These are phyloP conservation scores for Fistulifera pelliculosa DNA, from an alignment of 108 stramenopile species.

Conservation along the genomic window DNA sequence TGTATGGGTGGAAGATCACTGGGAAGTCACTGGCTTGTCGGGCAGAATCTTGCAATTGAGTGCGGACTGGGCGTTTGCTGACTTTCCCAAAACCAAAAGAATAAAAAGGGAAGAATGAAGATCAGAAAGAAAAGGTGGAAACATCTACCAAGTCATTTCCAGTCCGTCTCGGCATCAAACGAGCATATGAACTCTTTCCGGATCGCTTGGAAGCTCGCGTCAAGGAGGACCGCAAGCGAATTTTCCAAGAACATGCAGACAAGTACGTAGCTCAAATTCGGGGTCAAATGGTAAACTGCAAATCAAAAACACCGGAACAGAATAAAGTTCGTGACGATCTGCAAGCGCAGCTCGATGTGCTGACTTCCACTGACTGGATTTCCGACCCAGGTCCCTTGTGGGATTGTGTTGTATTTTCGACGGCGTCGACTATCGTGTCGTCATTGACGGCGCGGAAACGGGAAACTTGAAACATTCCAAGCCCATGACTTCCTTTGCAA, in stretches of 20 bases:
- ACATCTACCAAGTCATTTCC: not conserved
- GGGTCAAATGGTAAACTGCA: conserved; percentile 13
- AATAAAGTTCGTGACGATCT: conserved; percentile 17
- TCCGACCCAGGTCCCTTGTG: conserved; percentile 70
- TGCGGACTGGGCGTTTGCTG: conserved; percentile 15
- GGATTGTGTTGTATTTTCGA: conserved; percentile 68
- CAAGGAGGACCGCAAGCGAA: conserved; percentile 32
- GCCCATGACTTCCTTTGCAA: conserved; percentile 55
- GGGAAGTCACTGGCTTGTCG: conserved; percentile 33
- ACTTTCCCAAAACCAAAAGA: conserved; percentile 6
- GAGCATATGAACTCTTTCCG: conserved; percentile 57
- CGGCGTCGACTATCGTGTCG: conserved; percentile 43
- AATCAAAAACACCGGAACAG: conserved; percentile 16
- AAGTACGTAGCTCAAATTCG: conserved; percentile 9
- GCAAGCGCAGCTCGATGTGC: conserved; percentile 29
- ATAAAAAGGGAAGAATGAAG: conserved; percentile 8
- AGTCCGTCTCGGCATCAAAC: conserved; percentile 48
- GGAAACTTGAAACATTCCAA: conserved; percentile 47
- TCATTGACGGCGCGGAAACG: conserved; percentile 34
- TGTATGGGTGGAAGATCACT: conserved; percentile 4
- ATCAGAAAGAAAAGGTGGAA: conserved; percentile 5
- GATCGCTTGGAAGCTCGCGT: conserved; percentile 26
- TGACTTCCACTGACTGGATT: conserved; percentile 20
- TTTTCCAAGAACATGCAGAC: conserved; percentile 12
- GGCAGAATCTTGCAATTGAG: conserved; percentile 32